A percentile compares a stretch with the other conserved stretches of the same genome.
Conservation (phyloP, 768 basidiomycete species). For the Boletus sp. region DNA sequence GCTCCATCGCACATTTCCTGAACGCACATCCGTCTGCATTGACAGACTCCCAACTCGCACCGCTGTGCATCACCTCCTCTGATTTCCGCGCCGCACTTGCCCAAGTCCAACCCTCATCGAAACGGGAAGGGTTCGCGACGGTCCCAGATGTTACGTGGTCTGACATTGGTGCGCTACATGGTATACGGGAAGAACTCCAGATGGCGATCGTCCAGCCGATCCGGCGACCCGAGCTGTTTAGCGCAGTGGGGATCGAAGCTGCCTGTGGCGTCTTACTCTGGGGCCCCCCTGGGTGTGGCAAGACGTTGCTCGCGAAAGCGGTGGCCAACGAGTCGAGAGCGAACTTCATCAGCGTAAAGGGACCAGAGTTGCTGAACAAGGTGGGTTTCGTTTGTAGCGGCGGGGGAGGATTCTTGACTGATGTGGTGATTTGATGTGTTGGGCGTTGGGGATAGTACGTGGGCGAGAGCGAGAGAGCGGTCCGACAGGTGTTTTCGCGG, state of each 20-base stretch:
- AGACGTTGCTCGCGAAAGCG: slow-evolving; percentile 96
- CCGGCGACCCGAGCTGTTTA: slow-evolving; percentile 83
- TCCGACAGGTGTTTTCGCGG: slow-evolving; percentile 90
- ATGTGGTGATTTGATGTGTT: neutral
- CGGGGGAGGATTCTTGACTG: neutral
- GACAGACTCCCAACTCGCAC: slow-evolving; percentile 70
- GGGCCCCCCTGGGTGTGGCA: slow-evolving; percentile 99
- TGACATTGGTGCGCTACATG: slow-evolving; percentile 89
- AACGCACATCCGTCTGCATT: slow-evolving; percentile 81
- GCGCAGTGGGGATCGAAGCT: slow-evolving; percentile 82
- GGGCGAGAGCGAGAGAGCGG: slow-evolving; percentile 93
- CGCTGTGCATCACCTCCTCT: slow-evolving; percentile 72
- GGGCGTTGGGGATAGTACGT: slow-evolving; percentile 67
- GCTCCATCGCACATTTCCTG: slow-evolving; percentile 88
- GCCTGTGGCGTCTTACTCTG: slow-evolving; percentile 95
- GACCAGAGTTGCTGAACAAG: slow-evolving; percentile 96
- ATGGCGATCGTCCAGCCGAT: slow-evolving; percentile 99
- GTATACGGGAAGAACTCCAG: slow-evolving; percentile 84
- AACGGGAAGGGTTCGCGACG: slow-evolving; percentile 96
- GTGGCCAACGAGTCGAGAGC: slow-evolving; percentile 95
- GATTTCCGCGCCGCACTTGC: slow-evolving; percentile 84
- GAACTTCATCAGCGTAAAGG: slow-evolving; percentile 98
- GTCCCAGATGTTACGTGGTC: slow-evolving; percentile 95
- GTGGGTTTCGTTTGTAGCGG: slow-evolving; percentile 38
- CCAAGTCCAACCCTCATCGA: slow-evolving; percentile 92